Conservation (phyloP, 805 yeast species). For the Candida morakotiae region DNA sequence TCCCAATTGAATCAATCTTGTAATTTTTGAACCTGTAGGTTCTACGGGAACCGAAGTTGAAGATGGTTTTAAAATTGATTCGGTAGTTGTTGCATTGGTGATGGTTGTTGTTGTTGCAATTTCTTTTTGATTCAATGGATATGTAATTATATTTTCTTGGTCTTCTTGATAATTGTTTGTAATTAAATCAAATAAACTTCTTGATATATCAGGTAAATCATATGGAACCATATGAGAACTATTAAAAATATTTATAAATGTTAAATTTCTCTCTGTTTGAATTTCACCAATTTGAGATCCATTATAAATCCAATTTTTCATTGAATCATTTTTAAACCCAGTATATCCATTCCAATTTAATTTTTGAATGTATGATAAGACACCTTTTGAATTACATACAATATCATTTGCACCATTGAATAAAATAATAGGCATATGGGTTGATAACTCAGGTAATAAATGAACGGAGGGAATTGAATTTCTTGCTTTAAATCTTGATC, state of each 20-base stretch:
- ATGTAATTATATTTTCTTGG: slow-evolving; percentile 14
- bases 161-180: slow-evolving; percentile 25
- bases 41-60: not conserved
- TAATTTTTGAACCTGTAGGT: slow-evolving; percentile 16
- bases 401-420: slow-evolving; percentile 88
- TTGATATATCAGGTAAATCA: slow-evolving; percentile 65
- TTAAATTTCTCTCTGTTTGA: slow-evolving; percentile 59
- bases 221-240: slow-evolving; percentile 94
- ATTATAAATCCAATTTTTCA: slow-evolving; percentile 43
- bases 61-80: not conserved
- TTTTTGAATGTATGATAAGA: slow-evolving; percentile 58
- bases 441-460: slow-evolving; percentile 63
- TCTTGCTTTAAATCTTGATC: slow-evolving; percentile 45
- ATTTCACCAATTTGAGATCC: slow-evolving; percentile 35
- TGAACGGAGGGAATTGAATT: slow-evolving; percentile 57
- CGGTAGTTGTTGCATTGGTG: not conserved
- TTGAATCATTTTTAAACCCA: slow-evolving; percentile 41
- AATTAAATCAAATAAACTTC: slow-evolving; percentile 63
- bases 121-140: slow-evolving; percentile 3
- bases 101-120: not conserved
- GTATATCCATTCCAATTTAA: slow-evolving; percentile 60
- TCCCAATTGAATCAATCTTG: slow-evolving; percentile 36
- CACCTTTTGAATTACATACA: slow-evolving; percentile 80
- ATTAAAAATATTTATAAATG: slow-evolving; percentile 67
- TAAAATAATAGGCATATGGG: slow-evolving; percentile 57